phyloP scores from a whole-genome alignment of 2,329 filamentous ascomycete species.

The Coniochaeta sp. region DNA sequence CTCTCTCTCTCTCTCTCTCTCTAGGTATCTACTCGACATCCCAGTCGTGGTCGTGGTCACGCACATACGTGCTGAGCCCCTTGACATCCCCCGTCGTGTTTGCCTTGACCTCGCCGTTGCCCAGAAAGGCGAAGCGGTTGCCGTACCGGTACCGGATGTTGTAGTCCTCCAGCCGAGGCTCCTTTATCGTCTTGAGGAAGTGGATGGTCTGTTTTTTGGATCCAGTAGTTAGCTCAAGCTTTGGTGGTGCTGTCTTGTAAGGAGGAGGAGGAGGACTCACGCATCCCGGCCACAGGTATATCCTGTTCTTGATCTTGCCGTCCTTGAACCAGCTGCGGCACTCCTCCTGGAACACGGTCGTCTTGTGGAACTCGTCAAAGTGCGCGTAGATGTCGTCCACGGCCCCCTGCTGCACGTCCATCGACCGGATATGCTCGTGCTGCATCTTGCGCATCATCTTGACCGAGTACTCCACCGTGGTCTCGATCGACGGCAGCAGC shows the following conservation, averaged over 20 bases:
- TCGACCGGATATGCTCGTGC: slow-evolving; percentile 36
- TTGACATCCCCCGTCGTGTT: slow-evolving; percentile 27
- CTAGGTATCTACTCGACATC: slow-evolving; percentile 27
- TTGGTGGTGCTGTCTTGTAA: background rate
- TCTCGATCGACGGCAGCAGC: slow-evolving; percentile 34
- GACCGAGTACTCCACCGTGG: slow-evolving; percentile 27
- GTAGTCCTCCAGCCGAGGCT: background rate
- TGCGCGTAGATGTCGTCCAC: slow-evolving; percentile 42
- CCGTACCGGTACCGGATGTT: background rate
- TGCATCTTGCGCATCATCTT: slow-evolving; percentile 35
- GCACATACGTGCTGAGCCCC: slow-evolving; percentile 35
- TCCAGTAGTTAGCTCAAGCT: background rate
- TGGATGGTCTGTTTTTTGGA: background rate
- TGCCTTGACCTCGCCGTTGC: slow-evolving; percentile 29
- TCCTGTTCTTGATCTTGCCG: slow-evolving; percentile 18
- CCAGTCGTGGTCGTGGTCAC: slow-evolving; percentile 35
- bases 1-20: no score
- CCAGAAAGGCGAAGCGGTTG: background rate
- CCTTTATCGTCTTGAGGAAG: background rate
- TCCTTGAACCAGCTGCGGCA: slow-evolving; percentile 2
- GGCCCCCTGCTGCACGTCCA: slow-evolving; percentile 35
- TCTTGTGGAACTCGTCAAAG: slow-evolving; percentile 35
- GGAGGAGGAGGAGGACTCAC: slow-evolving; percentile 13
- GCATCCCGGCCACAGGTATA: slow-evolving; percentile 23
- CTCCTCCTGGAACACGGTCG: slow-evolving; percentile 34